Percentiles rank a stretch among this genome's conserved stretches.
phyloP scores from a whole-genome alignment of 2,329 filamentous ascomycete genomes.

The Akanthomyces dipterigenus region DNA sequence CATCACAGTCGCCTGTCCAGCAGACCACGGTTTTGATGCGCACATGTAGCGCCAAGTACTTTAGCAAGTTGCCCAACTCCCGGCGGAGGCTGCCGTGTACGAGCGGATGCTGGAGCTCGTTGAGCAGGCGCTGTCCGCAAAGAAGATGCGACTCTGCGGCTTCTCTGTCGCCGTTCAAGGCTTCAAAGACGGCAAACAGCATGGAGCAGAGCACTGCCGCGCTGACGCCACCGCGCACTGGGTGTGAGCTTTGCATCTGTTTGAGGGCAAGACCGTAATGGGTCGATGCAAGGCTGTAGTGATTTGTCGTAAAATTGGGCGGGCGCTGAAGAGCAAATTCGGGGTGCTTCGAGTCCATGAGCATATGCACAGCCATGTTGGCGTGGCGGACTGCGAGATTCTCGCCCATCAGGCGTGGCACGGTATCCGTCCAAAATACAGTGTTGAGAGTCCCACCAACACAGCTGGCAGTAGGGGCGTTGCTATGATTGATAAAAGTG shows the following conservation, averaged over 20 bases:
- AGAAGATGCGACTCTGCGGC: constrained; percentile 29
- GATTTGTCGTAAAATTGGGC: constrained; percentile 13
- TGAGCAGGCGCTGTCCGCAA: constrained; percentile 30
- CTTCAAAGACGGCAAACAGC: constrained; percentile 32
- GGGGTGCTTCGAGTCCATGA: constrained; percentile 22
- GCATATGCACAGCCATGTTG: constrained; percentile 30
- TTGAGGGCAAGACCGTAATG: constrained; percentile 28
- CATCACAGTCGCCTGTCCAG: constrained; percentile 3
- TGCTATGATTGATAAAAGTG: too few relatives aligned
- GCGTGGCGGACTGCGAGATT: constrained; percentile 30
- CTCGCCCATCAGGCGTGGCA: constrained; percentile 27
- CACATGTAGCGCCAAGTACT: constrained; percentile 18
- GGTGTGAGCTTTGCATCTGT: constrained; percentile 19
- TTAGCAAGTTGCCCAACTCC: constrained; percentile 17
- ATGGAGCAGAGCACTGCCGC: constrained; percentile 29
- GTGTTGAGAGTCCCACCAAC: constrained; percentile 21
- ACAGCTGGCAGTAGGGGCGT: too few relatives aligned
- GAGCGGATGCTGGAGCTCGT: constrained; percentile 22
- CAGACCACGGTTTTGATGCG: constrained; percentile 6
- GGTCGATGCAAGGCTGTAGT: constrained; percentile 26
- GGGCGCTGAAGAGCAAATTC: constrained; percentile 6
- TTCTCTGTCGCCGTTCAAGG: constrained; percentile 28
- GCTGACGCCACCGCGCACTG: constrained; percentile 15
- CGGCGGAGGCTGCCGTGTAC: constrained; percentile 13
- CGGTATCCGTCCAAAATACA: constrained; percentile 28